phyloP scores from a whole-genome alignment of 441 rosid genomes.

The Lepidium campestre region DNA sequence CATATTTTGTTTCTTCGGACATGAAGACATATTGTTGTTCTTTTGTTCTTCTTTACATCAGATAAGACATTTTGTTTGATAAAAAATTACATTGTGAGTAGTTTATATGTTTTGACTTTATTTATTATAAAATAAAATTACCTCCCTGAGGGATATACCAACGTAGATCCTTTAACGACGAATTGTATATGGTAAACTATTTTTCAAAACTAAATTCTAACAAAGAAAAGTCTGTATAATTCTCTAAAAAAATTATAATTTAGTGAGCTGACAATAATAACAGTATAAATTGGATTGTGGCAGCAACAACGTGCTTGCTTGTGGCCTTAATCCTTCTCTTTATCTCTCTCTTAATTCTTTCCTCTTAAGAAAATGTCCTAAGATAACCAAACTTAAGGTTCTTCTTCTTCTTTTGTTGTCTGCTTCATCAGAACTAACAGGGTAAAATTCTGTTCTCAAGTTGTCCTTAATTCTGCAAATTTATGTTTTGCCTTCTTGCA shows the following conservation, averaged over 20 bases:
- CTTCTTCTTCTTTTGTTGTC: slow-evolving; percentile 3
- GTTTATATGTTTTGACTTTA: slow-evolving; percentile 17
- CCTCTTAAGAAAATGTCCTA: slow-evolving; percentile 5
- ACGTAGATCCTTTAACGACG: slow-evolving; percentile 14
- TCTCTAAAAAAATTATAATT: not conserved
- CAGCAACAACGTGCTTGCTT: slow-evolving; percentile 32
- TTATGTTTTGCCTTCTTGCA: not conserved
- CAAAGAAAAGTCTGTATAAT: slow-evolving; percentile 4
- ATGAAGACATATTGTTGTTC: not conserved
- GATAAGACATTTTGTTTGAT: not conserved
- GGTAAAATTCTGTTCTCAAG: not conserved
- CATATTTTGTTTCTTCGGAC: not conserved
- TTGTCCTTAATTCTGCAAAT: not conserved
- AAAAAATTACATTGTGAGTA: not conserved
- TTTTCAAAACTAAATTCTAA: not conserved
- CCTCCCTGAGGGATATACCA: slow-evolving; percentile 23
- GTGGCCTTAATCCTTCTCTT: not conserved
- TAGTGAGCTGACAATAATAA: slow-evolving; percentile 20
- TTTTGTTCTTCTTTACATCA: too few species aligned
- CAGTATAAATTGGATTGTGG: slow-evolving; percentile 11
- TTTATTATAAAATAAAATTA: not conserved
- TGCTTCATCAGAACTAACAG: not conserved
- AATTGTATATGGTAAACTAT: not conserved
- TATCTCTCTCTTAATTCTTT: not conserved
- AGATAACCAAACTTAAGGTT: not conserved